Evolutionary conservation across 139 green algal species (phyloP).

Genomic region (Tetradesmus obliquus): DNA sequence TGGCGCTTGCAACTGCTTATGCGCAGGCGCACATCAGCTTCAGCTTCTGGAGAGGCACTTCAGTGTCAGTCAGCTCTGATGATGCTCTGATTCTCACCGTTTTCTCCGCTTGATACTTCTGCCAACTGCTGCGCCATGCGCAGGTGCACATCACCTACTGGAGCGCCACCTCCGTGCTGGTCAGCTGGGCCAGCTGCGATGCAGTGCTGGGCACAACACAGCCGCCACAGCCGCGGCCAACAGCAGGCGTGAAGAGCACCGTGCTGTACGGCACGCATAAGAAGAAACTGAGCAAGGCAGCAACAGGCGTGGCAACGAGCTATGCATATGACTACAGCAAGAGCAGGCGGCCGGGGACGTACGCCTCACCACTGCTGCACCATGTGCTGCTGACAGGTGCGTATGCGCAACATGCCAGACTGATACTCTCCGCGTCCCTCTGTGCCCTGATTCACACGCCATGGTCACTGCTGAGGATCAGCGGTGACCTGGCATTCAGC

Average conservation of each 20-base stretch:
- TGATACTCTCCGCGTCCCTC: too few relatives aligned
- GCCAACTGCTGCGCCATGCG: background rate
- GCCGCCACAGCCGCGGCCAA: background rate
- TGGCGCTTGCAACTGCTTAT: too few relatives aligned
- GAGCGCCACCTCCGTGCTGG: conserved; percentile 11
- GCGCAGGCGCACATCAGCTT: too few relatives aligned
- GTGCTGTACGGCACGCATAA: conserved; percentile 23
- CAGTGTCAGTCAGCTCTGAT: too few relatives aligned
- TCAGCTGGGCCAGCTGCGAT: conserved; percentile 36
- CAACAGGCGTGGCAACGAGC: background rate
- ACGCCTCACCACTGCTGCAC: conserved; percentile 37
- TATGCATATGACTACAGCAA: conserved; percentile 16
- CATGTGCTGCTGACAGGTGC: conserved; percentile 36
- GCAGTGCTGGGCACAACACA: background rate
- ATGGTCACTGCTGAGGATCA: too few relatives aligned
- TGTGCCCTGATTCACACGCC: too few relatives aligned
- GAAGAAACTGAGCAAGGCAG: background rate
- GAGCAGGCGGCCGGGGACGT: background rate
- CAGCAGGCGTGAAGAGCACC: background rate
- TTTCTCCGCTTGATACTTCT: background rate
- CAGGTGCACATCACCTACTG: conserved; percentile 37
- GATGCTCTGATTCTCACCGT: background rate
- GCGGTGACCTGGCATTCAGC: too few relatives aligned
- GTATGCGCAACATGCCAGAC: too few relatives aligned
- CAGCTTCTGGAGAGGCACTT: too few relatives aligned